Percentiles rank a stretch among this genome's conserved stretches.
These are phyloP conservation scores for Suhomyces maxii DNA, from an alignment of 1,139 yeast species.

Conservation along the genomic window DNA sequence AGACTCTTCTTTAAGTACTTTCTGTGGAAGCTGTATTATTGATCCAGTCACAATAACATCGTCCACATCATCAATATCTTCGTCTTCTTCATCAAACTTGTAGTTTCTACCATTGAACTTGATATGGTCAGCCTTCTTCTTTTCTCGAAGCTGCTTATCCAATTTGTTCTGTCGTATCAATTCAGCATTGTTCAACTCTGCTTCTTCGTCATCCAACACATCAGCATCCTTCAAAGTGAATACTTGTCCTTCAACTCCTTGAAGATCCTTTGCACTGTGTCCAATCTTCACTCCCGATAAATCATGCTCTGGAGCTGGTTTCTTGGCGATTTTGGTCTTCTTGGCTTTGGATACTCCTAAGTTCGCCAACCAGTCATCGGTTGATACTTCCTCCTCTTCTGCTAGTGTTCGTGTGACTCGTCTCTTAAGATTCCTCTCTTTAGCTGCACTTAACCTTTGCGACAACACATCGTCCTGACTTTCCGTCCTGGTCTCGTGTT, in stretches of 20 bases:
- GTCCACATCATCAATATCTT: slow-evolving; percentile 18
- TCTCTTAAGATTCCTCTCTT: slow-evolving; percentile 19
- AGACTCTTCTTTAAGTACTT: slow-evolving; percentile 18
- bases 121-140: slow-evolving; percentile 24
- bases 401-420: slow-evolving; percentile 25
- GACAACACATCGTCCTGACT: slow-evolving; percentile 8
- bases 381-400: slow-evolving; percentile 24
- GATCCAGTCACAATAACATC: slow-evolving; percentile 14
- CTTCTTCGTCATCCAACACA: slow-evolving; percentile 52
- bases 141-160: slow-evolving; percentile 24
- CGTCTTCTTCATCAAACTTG: slow-evolving; percentile 15
- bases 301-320: slow-evolving; percentile 22
- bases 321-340: slow-evolving; percentile 11
- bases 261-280: slow-evolving; percentile 41
- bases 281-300: slow-evolving; percentile 44
- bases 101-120: slow-evolving; percentile 28
- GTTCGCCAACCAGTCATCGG: slow-evolving; percentile 42
- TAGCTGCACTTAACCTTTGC: slow-evolving; percentile 17
- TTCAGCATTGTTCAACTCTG: slow-evolving; percentile 44
- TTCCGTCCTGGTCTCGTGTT: not conserved
- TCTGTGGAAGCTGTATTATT: slow-evolving; percentile 8
- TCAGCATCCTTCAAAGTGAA: slow-evolving; percentile 65
- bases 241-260: slow-evolving; percentile 48
- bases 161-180: slow-evolving; percentile 35
- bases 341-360: slow-evolving; percentile 20